Conservation (phyloP, 805 yeast species). For the Metschnikowia shivogae region DNA sequence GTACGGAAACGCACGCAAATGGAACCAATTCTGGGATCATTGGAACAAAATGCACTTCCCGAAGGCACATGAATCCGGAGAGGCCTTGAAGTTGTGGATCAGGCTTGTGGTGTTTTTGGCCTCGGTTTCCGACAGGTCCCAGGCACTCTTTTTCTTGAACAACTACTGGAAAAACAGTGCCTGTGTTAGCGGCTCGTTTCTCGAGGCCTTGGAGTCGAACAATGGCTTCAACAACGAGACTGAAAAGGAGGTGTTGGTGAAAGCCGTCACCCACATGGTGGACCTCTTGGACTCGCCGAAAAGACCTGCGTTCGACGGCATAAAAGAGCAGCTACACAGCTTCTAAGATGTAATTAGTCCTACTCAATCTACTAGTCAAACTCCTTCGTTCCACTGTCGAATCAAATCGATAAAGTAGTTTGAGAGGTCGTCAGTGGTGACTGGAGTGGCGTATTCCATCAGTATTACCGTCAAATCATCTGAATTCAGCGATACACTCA, state of each 20-base stretch:
- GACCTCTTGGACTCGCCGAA: conserved; percentile 10
- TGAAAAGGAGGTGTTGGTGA: conserved; percentile 22
- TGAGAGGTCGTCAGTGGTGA: too few species aligned
- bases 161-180: conserved; percentile 27
- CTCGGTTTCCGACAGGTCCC: conserved; percentile 22
- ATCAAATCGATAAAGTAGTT: too few species aligned
- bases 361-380: too few species aligned
- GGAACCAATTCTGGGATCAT: conserved; percentile 37
- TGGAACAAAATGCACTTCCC: conserved; percentile 27
- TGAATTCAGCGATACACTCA: too few species aligned
- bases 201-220: conserved; percentile 18
- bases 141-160: conserved; percentile 26
- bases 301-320: conserved; percentile 7
- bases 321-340: conserved; percentile 3
- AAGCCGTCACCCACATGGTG: conserved; percentile 21
- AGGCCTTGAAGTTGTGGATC: conserved; percentile 25
- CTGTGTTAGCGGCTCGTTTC: conserved; percentile 23
- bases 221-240: conserved; percentile 18
- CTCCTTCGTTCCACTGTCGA: too few species aligned
- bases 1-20: conserved; percentile 37
- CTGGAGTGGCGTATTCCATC: too few species aligned
- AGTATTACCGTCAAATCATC: too few species aligned
- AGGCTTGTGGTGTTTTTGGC: conserved; percentile 33
- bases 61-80: conserved; percentile 2
- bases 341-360: neutral